Base-by-base conservation (phyloP, 495 filamentous ascomycete species). In the Trichodelitschia bisporula region DNA sequence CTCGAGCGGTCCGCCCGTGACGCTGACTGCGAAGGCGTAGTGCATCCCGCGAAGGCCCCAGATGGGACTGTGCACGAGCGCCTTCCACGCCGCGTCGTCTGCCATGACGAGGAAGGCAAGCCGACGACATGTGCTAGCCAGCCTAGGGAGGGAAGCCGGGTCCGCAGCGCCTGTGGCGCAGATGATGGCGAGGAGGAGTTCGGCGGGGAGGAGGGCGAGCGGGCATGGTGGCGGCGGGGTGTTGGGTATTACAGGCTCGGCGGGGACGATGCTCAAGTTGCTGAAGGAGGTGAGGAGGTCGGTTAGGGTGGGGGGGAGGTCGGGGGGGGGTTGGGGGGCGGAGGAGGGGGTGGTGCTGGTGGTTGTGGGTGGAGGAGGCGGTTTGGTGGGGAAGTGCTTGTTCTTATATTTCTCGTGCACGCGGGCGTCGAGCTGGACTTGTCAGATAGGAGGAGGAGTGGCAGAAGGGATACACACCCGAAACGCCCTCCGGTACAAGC, bases 1-100 rank as follows among this genome's bases (percentile, higher is more conserved):
- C 10, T 35, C 39, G 9, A 46, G 35, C 4, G 43, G 43, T 16
- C 31, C 33, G 0, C 43, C 43, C 27, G 48, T 42, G 0, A 89
- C 48, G 29, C 64, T 60, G 30, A 60, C 64, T 10, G 60, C 57
- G 54, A 66, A 95, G 31, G 70, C 50, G 52, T 86, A 89, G 42
- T 78, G 72, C 79, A 93, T 92, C 14, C 65, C 63, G 15, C 47
- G 62, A 49, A 95, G 77, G 18, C 82, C 83, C 40, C 77, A 68
- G 46, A 83, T 64, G 6, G 40, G 35, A 1, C 66, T 67, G 16
- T 71, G 46, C 35, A 75, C 79, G 4, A 93, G 45, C 24, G 70
- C 66, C 38, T 66, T 72, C 86, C 86, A 97, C 39, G 92, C 77
- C n/a, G 60, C 58, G 35, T 93, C 76, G 42, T 95, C 83, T 28